Base-by-base conservation (phyloP, 805 yeast genomes). In the Maudiozyma barnettii region DNA sequence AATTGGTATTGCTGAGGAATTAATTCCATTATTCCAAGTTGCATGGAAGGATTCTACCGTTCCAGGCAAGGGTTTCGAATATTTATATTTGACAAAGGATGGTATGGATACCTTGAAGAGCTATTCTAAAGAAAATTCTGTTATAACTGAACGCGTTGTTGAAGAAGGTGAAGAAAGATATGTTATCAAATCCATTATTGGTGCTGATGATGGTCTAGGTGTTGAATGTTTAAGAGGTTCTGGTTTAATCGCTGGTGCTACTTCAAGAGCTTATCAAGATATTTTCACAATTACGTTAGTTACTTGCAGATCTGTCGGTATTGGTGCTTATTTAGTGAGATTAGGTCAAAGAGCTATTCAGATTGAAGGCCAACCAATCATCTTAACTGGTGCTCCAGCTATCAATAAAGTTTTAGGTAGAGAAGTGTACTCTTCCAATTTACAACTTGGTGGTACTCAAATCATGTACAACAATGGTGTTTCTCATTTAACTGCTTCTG, bases 261-360 rank as follows among this genome's bases (percentile, higher is more conserved):
- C 99, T 42, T 86, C 97, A 12, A 82, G 88, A 66, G 99, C 99
- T 19, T 93, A 93, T 79, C 85, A 86, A 67, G 99, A 93, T 64
- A 93, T 93, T 53, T 93, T 93, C 75, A 93, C 99, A 19, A 80
- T 90, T 50, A 91, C 99, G n/a, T 76, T 93, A 67, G 99, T 93
- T 47, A 93, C 99, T n/a, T 90, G 98, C 74, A 83, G 99, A 77
- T 90, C 98, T 45, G 99, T 93, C 61, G 99, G 99, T 82, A 93
- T 93, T 67, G 99, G 99, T 75, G 99, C 99, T 41, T 93, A 93
- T 66, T 76, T 93, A 65, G 99, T 93, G 39, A 84, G 99, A 71
- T 77, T 93, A 56, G 99, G 99, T 62, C 98, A 93, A 76, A 84
- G 99, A 76, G 95, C 98, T 39, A 90, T 93, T 60, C 99, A 93